Base-by-base conservation (phyloP, 495 filamentous ascomycete genomes). In the Aspergillus asperescens region DNA sequence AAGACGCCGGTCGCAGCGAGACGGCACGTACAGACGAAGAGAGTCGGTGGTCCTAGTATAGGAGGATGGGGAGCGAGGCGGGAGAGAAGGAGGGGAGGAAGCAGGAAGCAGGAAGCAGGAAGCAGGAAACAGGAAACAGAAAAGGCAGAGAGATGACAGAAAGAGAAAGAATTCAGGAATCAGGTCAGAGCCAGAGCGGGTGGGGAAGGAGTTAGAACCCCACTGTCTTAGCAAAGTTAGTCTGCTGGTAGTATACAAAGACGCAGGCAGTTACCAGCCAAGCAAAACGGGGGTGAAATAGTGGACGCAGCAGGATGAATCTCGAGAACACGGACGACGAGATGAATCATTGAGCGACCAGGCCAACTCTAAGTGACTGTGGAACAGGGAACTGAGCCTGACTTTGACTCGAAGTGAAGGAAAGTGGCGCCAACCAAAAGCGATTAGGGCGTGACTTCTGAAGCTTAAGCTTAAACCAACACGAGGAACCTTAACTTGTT, bases 381-480 rank as follows among this genome's bases (percentile, higher is more conserved):
- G n/a, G n/a, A n/a, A n/a, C n/a, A n/a, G n/a, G n/a, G n/a, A n/a
- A n/a, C n/a, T n/a, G n/a, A n/a, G n/a, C n/a, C n/a, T n/a, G n/a
- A n/a, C n/a, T n/a, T n/a, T n/a, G n/a, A n/a, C n/a, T n/a, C n/a
- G n/a, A n/a, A n/a, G n/a, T n/a, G n/a, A n/a, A n/a, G n/a, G n/a
- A n/a, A 13, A 28, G 41, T 43, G 41, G 41, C 41, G 41, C 32
- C 32, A 1, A 28, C 13, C 22, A 15, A 64, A 64, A 62, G 46
- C 60, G 68, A 62, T 67, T 73, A 68, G 69, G 67, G 70, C 65
- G 65, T 58, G 56, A 66, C 65, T 64, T 59, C 44, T 62, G 63
- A 67, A 73, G 66, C 71, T 76, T 76, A 76, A 76, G 73, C 73
- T 76, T 76, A 76, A 76, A 73, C 70, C 69, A 68, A 75, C 72